Conservation (phyloP, 805 yeast species). For the Ogataea corticis region DNA sequence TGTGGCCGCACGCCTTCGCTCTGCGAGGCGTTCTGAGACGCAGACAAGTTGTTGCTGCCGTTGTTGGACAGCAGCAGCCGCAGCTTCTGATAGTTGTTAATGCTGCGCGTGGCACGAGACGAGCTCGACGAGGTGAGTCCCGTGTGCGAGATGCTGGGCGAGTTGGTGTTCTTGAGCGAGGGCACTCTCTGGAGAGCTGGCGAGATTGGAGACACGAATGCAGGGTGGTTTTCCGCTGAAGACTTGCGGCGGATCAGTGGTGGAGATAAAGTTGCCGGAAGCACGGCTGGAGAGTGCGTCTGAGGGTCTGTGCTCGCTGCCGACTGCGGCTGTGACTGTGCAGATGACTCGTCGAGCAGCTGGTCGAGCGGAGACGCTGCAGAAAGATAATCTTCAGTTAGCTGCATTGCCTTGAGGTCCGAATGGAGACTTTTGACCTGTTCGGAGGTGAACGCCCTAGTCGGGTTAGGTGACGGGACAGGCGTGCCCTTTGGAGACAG, state of each 20-base stretch:
- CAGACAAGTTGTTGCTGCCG: constrained; percentile 1
- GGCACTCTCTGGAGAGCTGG: constrained; percentile 12
- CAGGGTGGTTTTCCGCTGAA: neutral
- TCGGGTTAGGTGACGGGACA: constrained; percentile 26
- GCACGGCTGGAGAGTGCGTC: neutral
- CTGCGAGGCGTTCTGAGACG: constrained; percentile 4
- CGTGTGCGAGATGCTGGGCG: neutral
- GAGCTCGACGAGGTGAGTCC: constrained; percentile 8
- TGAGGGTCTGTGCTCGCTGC: neutral
- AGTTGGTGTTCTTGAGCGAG: constrained; percentile 4
- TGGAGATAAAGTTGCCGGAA: no score
- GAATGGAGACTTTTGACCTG: constrained; percentile 14
- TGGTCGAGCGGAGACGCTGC: constrained; percentile 15
- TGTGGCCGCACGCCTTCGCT: constrained; percentile 29
- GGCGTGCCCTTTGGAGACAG: constrained; percentile 36
- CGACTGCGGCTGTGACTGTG: neutral
- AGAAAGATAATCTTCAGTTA: neutral
- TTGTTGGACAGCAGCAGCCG: constrained; percentile 14
- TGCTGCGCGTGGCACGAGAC: constrained; percentile 18
- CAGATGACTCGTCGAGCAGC: constrained; percentile 7
- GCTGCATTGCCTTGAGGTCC: constrained; percentile 3
- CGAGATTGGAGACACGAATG: constrained; percentile 2
- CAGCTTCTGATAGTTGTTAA: constrained; percentile 20
- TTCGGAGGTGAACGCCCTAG: constrained; percentile 19
- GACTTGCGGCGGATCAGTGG: neutral